phyloP scores from a whole-genome alignment of 176 grass and related monocot genomes.

The Poa annua region DNA sequence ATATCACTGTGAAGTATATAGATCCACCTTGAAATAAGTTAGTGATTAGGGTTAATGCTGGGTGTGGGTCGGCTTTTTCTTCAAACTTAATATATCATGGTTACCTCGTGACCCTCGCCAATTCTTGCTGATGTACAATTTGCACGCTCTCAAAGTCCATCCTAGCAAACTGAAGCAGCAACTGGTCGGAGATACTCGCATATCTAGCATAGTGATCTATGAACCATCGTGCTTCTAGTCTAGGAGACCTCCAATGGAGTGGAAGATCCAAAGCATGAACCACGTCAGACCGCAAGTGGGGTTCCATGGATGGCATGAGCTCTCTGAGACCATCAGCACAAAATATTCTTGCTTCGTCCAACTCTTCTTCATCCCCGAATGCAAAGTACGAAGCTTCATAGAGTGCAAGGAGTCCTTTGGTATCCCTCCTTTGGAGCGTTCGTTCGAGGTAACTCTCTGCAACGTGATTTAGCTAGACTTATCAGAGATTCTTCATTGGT shows the following conservation, averaged over 20 bases:
- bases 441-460: neutral
- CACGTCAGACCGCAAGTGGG: neutral
- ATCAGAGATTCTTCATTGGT: neutral
- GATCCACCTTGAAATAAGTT: too few relatives aligned
- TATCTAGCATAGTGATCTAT: constrained; percentile 20
- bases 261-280: constrained; percentile 21
- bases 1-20: too few relatives aligned
- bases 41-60: neutral
- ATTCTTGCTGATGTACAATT: constrained; percentile 37
- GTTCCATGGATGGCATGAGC: constrained; percentile 17
- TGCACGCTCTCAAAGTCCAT: constrained; percentile 39
- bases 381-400: constrained; percentile 43
- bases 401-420: constrained; percentile 21
- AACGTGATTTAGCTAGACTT: neutral
- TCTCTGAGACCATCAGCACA: constrained; percentile 1
- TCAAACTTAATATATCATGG: too few relatives aligned
- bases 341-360: constrained; percentile 33
- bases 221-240: constrained; percentile 38
- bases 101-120: constrained; percentile 11
- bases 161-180: constrained; percentile 28
- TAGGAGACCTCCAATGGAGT: constrained; percentile 18
- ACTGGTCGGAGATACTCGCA: neutral
- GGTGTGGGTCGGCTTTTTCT: too few relatives aligned
- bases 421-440: neutral
- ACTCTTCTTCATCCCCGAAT: constrained; percentile 7